Base-by-base conservation (phyloP, 352 stramenopile species). In the Globisporangium viniferum region DNA sequence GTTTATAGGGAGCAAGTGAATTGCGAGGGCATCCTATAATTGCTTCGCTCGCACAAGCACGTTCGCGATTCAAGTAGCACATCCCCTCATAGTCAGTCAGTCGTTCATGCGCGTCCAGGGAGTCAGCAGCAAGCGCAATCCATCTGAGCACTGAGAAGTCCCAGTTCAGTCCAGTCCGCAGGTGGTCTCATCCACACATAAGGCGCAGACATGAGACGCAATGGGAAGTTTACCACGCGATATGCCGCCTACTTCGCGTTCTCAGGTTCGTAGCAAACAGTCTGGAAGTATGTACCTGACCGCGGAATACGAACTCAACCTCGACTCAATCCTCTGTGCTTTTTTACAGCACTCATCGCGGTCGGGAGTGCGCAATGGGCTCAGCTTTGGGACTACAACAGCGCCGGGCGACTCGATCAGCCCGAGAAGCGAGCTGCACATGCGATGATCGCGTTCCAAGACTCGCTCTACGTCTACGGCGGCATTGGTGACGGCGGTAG, bases 381-480 rank as follows among this genome's bases (percentile, higher is more conserved):
- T 14, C 75, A 77, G 31, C 66, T 88, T 18, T 91, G 80, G 76
- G 71, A 79, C 33, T 74, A 74, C 59, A 67, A 31, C 65, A 46
- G 20, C 44, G 60, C 2, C 15, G 41, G 24, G 35, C 66, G 33
- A 0, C 41, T 15, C 54, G 65, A 68, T 15, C 81, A 83, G 31
- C 81, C 81, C 1, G 74, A 78, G 65, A 78, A 77, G 27, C 83
- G 85, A 8, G 80, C 81, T 3, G 85, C 81, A 22, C 85, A 93
- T 46, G 79, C 74, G 0, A 73, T 90, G 49, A 59, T 81, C 14
- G 56, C 64, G 3, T 81, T 84, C 57, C 55, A 82, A 9, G 79
- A 93, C 62, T 66, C 68, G 12, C 63, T 93, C 36, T 92, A 89
- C 65, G 61, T 91, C 35, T 91, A 82, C 63, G 85, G 85, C 3